A percentile compares a stretch with the other conserved stretches of the same genome.
Evolutionary conservation across 2,329 filamentous ascomycete species (phyloP).

Genomic region (Curvularia hawaiiensis): DNA sequence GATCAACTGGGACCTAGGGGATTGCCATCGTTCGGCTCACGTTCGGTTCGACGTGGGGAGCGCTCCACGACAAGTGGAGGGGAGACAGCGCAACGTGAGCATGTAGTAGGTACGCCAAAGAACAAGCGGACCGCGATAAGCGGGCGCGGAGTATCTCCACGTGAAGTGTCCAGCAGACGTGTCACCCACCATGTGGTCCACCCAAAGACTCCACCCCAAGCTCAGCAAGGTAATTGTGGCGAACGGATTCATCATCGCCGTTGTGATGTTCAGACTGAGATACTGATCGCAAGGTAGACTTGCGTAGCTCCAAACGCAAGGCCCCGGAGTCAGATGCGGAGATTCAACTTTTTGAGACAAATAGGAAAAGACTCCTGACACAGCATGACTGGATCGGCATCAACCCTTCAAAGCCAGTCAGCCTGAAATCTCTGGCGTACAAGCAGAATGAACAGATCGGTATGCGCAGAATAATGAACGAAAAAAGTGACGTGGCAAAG

Average conservation of each 20-base stretch:
- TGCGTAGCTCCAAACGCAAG: conserved; percentile 13
- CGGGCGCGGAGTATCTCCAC: background rate
- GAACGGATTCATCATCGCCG: background rate
- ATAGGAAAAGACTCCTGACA: conserved; percentile 37
- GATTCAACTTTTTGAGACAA: conserved; percentile 31
- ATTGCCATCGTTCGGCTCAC: conserved; percentile 13
- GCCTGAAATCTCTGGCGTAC: conserved; percentile 33
- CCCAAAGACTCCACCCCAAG: background rate
- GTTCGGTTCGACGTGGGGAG: conserved; percentile 18
- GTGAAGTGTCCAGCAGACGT: background rate
- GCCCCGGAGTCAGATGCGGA: conserved; percentile 18
- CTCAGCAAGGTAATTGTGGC: conserved; percentile 5
- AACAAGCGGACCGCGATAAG: background rate
- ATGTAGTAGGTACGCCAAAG: conserved; percentile 1
- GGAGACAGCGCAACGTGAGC: background rate
- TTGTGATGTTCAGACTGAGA: background rate
- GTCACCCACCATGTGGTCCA: background rate
- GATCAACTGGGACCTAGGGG: conserved; percentile 12
- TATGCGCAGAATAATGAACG: conserved; percentile 39
- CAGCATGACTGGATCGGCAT: conserved; percentile 46
- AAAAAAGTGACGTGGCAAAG: conserved; percentile 6
- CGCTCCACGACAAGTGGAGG: conserved; percentile 8
- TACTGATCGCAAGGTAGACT: conserved; percentile 5
- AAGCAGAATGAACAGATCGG: conserved; percentile 39
- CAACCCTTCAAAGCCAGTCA: conserved; percentile 32